Percentiles rank a stretch among this genome's conserved stretches.
Evolutionary conservation across 352 stramenopile species (phyloP).

Genomic region (Detonula confervacea): DNA sequence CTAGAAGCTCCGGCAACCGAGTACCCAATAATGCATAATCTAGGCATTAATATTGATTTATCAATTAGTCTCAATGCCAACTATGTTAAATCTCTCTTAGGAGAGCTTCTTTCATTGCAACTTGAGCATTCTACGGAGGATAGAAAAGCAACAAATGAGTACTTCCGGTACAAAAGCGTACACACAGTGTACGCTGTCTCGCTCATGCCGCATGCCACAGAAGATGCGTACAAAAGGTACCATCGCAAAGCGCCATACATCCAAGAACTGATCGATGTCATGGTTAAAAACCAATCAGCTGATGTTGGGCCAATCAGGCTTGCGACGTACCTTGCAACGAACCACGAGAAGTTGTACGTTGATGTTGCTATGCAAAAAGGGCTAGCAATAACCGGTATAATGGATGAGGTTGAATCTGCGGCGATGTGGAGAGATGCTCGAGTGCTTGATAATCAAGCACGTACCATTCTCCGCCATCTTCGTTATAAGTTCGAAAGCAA

Average conservation of each 20-base stretch:
- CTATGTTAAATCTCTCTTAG: not conserved
- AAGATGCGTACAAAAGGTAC: constrained; percentile 4
- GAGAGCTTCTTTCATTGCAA: not conserved
- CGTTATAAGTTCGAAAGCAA: not conserved
- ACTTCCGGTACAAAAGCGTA: not conserved
- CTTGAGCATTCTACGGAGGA: not conserved
- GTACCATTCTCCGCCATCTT: constrained; percentile 7
- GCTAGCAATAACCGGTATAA: not conserved
- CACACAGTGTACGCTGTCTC: too few species aligned
- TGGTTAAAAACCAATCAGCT: not conserved
- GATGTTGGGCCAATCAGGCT: not conserved
- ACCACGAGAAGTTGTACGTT: not conserved
- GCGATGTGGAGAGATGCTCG: constrained; percentile 23
- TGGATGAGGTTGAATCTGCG: constrained; percentile 22
- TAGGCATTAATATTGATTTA: too few species aligned
- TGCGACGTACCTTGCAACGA: not conserved
- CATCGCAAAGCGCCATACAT: constrained; percentile 4
- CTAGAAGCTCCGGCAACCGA: too few species aligned
- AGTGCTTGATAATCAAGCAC: constrained; percentile 1
- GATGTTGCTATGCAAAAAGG: not conserved
- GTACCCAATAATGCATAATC: too few species aligned
- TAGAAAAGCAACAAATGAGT: not conserved
- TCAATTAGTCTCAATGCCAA: too few species aligned
- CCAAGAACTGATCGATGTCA: not conserved
- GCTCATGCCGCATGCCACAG: too few species aligned